These are phyloP conservation scores for Silene noctiflora DNA, from an alignment of 179 eudicot genomes.

Conservation along the genomic window DNA sequence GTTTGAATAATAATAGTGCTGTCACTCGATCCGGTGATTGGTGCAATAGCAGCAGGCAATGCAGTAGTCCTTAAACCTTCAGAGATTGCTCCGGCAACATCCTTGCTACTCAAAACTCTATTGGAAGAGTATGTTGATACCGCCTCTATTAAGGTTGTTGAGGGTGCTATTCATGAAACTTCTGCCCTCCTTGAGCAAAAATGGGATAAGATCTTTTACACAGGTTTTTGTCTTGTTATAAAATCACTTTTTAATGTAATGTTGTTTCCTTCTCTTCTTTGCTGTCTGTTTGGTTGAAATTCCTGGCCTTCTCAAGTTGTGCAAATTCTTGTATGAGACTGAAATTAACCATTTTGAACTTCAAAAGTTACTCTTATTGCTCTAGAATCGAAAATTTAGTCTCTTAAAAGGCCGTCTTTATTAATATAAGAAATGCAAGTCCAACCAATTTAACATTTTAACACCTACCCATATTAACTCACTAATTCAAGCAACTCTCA, in stretches of 20 bases:
- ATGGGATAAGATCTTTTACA: slow-evolving; percentile 95
- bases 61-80: slow-evolving; percentile 52
- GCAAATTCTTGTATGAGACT: neutral
- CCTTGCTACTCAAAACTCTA: slow-evolving; percentile 48
- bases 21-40: slow-evolving; percentile 65
- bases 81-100: slow-evolving; percentile 45
- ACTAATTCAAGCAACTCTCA: too few relatives aligned
- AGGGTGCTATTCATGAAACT: slow-evolving; percentile 78
- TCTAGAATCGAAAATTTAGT: too few relatives aligned
- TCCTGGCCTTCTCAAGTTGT: neutral
- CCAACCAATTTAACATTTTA: too few relatives aligned
- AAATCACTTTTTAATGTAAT: neutral
- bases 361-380: too few relatives aligned
- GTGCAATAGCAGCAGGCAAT: slow-evolving; percentile 56
- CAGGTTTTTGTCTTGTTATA: slow-evolving; percentile 41
- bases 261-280: neutral
- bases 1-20: slow-evolving; percentile 40
- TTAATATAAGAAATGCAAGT: too few relatives aligned
- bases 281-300: neutral
- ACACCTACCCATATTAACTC: too few relatives aligned
- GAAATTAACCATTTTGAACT: neutral
- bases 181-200: slow-evolving; percentile 78
- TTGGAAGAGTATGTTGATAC: slow-evolving; percentile 65
- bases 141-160: slow-evolving; percentile 64
- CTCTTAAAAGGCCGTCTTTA: too few relatives aligned